These are phyloP conservation scores for Lactarius indigo DNA, from an alignment of 768 basidiomycete genomes.

Conservation along the genomic window DNA sequence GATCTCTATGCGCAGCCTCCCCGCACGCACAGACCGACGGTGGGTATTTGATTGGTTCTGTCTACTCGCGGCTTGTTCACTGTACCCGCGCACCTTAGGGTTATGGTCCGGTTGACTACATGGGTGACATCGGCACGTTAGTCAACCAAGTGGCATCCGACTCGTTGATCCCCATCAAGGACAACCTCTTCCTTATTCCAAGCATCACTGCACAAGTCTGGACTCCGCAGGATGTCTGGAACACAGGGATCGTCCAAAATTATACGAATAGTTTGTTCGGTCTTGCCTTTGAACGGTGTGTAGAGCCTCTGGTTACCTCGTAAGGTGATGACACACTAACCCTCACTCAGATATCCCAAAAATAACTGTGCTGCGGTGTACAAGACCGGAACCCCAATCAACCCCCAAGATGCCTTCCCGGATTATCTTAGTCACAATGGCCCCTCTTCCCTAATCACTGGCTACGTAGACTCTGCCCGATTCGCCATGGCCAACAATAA, in stretches of 20 bases:
- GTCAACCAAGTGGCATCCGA: slow-evolving; percentile 16
- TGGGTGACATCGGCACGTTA: slow-evolving; percentile 32
- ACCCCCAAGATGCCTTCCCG: slow-evolving; percentile 48
- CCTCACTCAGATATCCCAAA: slow-evolving; percentile 45
- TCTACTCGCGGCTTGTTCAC: not conserved
- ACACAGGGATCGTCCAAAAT: slow-evolving; percentile 19
- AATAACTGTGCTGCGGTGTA: slow-evolving; percentile 60
- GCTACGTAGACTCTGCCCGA: slow-evolving; percentile 49
- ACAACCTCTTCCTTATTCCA: slow-evolving; percentile 18
- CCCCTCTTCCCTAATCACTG: slow-evolving; percentile 44
- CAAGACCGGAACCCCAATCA: slow-evolving; percentile 37
- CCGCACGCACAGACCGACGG: slow-evolving; percentile 15
- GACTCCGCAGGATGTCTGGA: slow-evolving; percentile 18
- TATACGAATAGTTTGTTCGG: slow-evolving; percentile 16
- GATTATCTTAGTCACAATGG: slow-evolving; percentile 58
- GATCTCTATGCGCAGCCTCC: slow-evolving; percentile 54
- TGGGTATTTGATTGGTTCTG: slow-evolving; percentile 8
- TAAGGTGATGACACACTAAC: slow-evolving; percentile 5
- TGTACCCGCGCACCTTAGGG: slow-evolving; percentile 2
- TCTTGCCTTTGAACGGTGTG: slow-evolving; percentile 22
- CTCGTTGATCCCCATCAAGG: not conserved
- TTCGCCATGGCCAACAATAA: slow-evolving; percentile 38
- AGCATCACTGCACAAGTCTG: slow-evolving; percentile 22
- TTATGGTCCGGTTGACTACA: slow-evolving; percentile 28
- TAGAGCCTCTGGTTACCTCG: not conserved